Base-by-base conservation (phyloP, 257 asterid genomes). In the Thymus mandschuricus region DNA sequence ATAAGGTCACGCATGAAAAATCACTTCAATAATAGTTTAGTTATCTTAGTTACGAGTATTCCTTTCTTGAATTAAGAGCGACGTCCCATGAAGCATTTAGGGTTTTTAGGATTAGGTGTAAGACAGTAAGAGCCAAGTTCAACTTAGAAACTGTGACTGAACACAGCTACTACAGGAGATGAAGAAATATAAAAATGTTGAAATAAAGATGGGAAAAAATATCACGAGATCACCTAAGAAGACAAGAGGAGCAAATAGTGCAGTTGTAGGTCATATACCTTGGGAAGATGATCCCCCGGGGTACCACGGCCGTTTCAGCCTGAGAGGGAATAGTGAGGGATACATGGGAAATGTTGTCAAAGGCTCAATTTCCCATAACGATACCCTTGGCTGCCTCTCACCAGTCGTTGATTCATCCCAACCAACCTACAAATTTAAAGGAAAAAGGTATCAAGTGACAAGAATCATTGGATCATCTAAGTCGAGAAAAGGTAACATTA, bases 391-490 rank as follows among this genome's bases (percentile, higher is more conserved):
- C 84, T 92, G 98, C 83, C 95, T 86, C 72, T 92, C 98, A 49
- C 98, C 98, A 38, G 96, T 95, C 35, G 98, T 90, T 54, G 98
- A 92, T 82, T 92, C 98, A 72, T 92, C 98, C 98, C 98, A 92
- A 38, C 97, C 98, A 46, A 92, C 98, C 98, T 92, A 76, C 73
- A 80, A 52, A 38, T 68, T 60, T 72, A 35, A 46, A 12, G 7
- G 71, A 45, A 60, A 21, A 21, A 3, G 10, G 35, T 8, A 54
- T 27, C 60, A 28, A 54, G 35, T 54, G 10, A 48, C 28, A 3
- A 34, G 1, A 11, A 51, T 51, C 29, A 51, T 5, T 51, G 60
- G 6, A 28, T 8, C 8, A 27, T 27, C 2, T 27, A 54, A 28
- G 35, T 52, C 58, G 8, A 52, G 8, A 21, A 46, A 46, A 46